A percentile compares a stretch with the other conserved stretches of the same genome.
Conservation (phyloP, 805 yeast species). For the Barnettozyma populi region DNA sequence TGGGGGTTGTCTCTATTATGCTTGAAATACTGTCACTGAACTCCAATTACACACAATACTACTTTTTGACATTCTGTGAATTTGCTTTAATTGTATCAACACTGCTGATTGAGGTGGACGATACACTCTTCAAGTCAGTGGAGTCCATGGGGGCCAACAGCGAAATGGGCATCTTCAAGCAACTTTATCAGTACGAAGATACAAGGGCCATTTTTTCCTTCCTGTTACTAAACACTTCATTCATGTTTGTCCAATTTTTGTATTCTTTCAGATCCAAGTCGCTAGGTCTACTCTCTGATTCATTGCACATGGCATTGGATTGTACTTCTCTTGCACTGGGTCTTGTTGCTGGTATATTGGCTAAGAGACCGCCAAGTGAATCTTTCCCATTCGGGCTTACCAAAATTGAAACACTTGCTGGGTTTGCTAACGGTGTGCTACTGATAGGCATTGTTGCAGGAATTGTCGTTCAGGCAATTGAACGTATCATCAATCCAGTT, state of each 20-base stretch:
- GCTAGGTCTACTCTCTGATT: constrained; percentile 84
- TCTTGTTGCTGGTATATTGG: constrained; percentile 69
- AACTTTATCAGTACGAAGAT: constrained; percentile 43
- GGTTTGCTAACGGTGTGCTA: constrained; percentile 90
- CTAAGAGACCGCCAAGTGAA: constrained; percentile 56
- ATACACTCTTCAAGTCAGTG: constrained; percentile 4
- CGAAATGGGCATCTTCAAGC: constrained; percentile 16
- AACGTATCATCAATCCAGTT: constrained; percentile 75
- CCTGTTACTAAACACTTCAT: constrained; percentile 75
- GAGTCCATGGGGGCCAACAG: neutral
- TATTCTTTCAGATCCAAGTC: constrained; percentile 93
- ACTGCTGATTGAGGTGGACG: constrained; percentile 14
- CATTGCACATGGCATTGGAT: constrained; percentile 94
- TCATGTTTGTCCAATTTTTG: constrained; percentile 89
- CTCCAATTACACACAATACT: constrained; percentile 10
- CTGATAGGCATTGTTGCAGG: constrained; percentile 86
- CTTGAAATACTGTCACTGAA: constrained; percentile 32
- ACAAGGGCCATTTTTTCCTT: constrained; percentile 88
- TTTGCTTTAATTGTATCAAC: constrained; percentile 11
- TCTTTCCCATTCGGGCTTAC: constrained; percentile 81
- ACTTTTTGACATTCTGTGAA: constrained; percentile 11
- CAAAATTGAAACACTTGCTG: constrained; percentile 86
- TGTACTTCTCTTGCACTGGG: constrained; percentile 90
- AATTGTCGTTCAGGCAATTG: constrained; percentile 79
- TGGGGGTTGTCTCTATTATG: constrained; percentile 29